Base-by-base conservation (phyloP, 495 filamentous ascomycete species). In the Penicillium soppii region DNA sequence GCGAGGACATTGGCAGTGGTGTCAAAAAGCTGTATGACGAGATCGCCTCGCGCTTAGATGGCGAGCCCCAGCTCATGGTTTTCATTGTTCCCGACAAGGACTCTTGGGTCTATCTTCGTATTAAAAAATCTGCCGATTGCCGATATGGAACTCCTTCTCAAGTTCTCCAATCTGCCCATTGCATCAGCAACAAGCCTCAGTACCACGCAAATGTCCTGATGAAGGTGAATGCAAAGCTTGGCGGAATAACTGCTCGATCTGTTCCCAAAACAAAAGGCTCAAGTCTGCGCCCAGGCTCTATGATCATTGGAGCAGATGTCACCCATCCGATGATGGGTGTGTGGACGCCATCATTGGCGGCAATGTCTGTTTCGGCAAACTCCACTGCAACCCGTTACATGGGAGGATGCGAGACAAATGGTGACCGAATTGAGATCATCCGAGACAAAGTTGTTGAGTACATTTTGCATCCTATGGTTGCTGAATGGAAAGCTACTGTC, bases 161-260 rank as follows among this genome's bases (percentile, higher is more conserved):
- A 64, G 77, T 78, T 19, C 50, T 96, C 6, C 85, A 87, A 56
- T 66, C 71, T 10, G 58, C 54, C 0, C 83, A 91, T 47, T 87
- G 90, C 10, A 52, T 60, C 5, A 85, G 82, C 55, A 73, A 70
- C 19, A 73, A 83, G 13, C 71, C 72, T 1, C 92, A 97, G 66
- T 96, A 96, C 68, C 78, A 83, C 52, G 92, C 88, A 2, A 97
- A 97, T 59, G 87, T 96, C 21, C 74, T 80, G 41, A 91, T 97
- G 88, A 98, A 98, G 68, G 79, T 98, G 48, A 97, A 97, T 59
- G 86, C 89, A 13, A 98, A 97, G 71, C 82, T 96, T n/a, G 94
- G 94, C 27, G 94, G 94, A 13, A 74, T 80, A 5, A 95, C 88
- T 13, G 71, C 64, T 41, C 61, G 71, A 12, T 72, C 72, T n/a